Percentiles rank a stretch among this genome's conserved stretches.
Evolutionary conservation across 305 asterid genomes (phyloP).

Genomic region (Rubia peregrina): DNA sequence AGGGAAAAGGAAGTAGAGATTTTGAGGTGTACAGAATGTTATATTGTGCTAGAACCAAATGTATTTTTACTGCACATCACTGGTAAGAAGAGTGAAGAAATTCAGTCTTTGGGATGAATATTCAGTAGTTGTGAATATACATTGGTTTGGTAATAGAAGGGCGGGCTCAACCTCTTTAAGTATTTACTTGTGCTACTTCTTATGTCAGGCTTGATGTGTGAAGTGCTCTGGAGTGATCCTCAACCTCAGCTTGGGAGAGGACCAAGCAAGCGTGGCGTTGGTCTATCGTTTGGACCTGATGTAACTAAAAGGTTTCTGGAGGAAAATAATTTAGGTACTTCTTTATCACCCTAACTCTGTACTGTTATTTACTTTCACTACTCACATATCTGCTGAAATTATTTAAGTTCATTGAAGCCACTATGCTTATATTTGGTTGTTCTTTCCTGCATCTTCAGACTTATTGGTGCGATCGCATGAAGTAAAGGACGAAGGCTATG

Average conservation of each 20-base stretch:
- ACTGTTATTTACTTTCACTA: not conserved
- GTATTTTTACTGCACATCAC: not conserved
- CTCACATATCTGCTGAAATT: not conserved
- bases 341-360: not conserved
- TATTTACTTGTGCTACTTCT: constrained; percentile 1
- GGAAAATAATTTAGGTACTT: constrained; percentile 73
- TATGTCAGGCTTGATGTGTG: constrained; percentile 87
- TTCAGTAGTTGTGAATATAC: no score
- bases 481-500: constrained; percentile 98
- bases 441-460: constrained; percentile 36
- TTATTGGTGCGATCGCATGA: constrained; percentile 97
- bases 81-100: not conserved
- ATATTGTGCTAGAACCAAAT: not conserved
- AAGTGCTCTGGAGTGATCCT: constrained; percentile 98
- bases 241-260: constrained; percentile 98
- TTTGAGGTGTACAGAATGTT: not conserved
- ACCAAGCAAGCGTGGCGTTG: constrained; percentile 99
- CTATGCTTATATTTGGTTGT: not conserved
- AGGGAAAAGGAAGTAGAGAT: not conserved
- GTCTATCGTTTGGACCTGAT: constrained; percentile 88
- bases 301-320: constrained; percentile 85
- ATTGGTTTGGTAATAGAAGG: not conserved
- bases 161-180: not conserved
- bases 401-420: not conserved
- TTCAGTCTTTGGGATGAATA: no score